Base-by-base conservation (phyloP, 306 rosid species). In the Castanospermum australe region DNA sequence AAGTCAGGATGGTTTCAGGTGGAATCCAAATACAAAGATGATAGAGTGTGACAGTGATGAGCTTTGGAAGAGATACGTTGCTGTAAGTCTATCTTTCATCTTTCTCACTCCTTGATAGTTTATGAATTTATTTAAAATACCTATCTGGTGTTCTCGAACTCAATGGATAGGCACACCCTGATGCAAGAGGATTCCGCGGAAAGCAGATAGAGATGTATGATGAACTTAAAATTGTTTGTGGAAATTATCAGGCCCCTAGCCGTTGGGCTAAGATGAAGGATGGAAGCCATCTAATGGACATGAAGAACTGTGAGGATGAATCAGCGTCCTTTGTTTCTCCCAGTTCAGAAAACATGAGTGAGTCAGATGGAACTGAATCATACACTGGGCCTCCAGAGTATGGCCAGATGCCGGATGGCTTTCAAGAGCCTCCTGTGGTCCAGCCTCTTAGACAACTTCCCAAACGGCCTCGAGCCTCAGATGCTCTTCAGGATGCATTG, bases 201-300 rank as follows among this genome's bases (percentile, higher is more conserved):
- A 92, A 89, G 84, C 91, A 81, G 71, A 86, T 92, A 77, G 95
- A 92, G 88, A 92, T 92, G 92, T 92, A 84, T 42, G 92, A 92
- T 75, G 93, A 92, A 76, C 91, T 92, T 60, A 90, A 87, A 83
- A 92, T 92, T 82, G 95, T 92, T 18, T 92, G 95, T 51, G 96
- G 97, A 81, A 92, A 92, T 71, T 87, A 92, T 82, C 91, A 89
- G 79, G 93, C 93, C 30, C 92, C 92, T 12, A 86, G 88, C 67
- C 90, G 71, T 38, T 90, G 93, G 97, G 87, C 91, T 36, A 89
- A 84, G 85, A 84, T 85, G 90, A 86, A 79, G 77, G 87, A 84
- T 15, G 97, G 83, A 75, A 75, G 55, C 78, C 79, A 79, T 81
- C 75, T 55, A 24, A 66, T 69, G 47, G 89, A 84, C 57, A 60